Evolutionary conservation across 2,329 filamentous ascomycete species (phyloP).

Genomic region (Bipolaris gigantea): DNA sequence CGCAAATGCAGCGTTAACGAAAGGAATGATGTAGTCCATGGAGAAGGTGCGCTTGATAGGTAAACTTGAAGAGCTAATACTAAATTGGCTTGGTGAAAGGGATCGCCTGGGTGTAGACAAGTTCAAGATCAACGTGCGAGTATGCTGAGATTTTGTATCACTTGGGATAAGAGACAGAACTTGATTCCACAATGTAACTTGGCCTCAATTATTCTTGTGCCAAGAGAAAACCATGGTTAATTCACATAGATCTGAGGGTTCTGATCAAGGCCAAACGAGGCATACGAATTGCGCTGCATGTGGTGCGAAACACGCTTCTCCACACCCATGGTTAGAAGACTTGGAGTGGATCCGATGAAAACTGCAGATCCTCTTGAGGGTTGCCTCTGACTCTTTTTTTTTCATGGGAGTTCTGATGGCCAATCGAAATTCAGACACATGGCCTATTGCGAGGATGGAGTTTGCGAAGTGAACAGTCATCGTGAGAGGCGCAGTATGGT

Average conservation of each 20-base stretch:
- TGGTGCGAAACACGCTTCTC: not conserved
- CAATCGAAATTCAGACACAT: no score
- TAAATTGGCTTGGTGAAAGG: not conserved
- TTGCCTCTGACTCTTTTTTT: not conserved
- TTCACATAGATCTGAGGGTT: no score
- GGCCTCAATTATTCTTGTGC: no score
- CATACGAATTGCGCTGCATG: not conserved
- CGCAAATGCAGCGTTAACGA: not conserved
- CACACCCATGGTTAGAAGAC: not conserved
- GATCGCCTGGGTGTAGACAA: not conserved
- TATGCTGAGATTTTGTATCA: no score
- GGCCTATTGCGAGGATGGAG: not conserved
- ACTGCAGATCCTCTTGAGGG: not conserved
- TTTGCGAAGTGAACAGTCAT: not conserved
- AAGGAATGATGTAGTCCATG: not conserved
- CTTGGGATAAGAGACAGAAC: no score
- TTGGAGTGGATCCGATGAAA: conserved; percentile 1
- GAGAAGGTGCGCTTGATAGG: not conserved
- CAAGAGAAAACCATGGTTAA: no score
- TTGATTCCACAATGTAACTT: no score
- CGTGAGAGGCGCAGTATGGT: not conserved
- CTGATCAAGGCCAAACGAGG: not conserved
- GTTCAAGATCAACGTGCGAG: no score
- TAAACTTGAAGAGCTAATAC: not conserved
- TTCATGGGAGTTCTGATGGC: not conserved